A percentile compares a stretch with the other conserved stretches of the same genome.
Conservation (phyloP, 805 yeast species). For the Hanseniaspora nectarophila region DNA sequence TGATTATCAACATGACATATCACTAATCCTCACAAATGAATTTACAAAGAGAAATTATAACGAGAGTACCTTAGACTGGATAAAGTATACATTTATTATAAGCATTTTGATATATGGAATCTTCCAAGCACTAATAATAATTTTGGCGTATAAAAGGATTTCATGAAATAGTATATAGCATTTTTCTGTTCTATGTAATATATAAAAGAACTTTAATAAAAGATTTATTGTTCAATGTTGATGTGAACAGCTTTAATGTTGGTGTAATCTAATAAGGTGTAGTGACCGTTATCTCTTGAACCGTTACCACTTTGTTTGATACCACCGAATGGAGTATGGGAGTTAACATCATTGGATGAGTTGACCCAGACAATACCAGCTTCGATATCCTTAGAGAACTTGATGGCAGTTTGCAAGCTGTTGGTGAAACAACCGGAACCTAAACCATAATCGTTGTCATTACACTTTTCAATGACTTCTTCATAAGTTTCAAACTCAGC, state of each 20-base stretch:
- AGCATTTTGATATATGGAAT: background rate
- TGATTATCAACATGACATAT: background rate
- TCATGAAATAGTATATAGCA: too few relatives aligned
- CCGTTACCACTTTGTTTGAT: slow-evolving; percentile 57
- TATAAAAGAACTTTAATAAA: background rate
- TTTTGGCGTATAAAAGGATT: background rate
- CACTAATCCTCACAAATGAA: background rate
- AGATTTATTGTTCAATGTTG: slow-evolving; percentile 36
- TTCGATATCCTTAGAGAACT: slow-evolving; percentile 32
- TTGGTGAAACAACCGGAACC: slow-evolving; percentile 38
- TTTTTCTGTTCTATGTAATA: background rate
- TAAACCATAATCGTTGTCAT: slow-evolving; percentile 36
- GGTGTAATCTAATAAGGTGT: slow-evolving; percentile 51
- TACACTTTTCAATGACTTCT: slow-evolving; percentile 35
- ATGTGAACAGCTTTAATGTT: slow-evolving; percentile 61
- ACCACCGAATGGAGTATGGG: slow-evolving; percentile 57
- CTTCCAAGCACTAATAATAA: background rate
- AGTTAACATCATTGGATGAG: slow-evolving; percentile 45
- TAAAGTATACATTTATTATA: background rate
- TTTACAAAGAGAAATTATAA: slow-evolving; percentile 1
- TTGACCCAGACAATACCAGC: slow-evolving; percentile 48
- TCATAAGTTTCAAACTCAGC: slow-evolving; percentile 35
- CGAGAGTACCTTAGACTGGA: background rate
- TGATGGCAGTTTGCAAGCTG: slow-evolving; percentile 31
- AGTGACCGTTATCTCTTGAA: slow-evolving; percentile 49